These are phyloP conservation scores for Fagus sylvatica DNA, from an alignment of 306 rosid species.

Conservation along the genomic window DNA sequence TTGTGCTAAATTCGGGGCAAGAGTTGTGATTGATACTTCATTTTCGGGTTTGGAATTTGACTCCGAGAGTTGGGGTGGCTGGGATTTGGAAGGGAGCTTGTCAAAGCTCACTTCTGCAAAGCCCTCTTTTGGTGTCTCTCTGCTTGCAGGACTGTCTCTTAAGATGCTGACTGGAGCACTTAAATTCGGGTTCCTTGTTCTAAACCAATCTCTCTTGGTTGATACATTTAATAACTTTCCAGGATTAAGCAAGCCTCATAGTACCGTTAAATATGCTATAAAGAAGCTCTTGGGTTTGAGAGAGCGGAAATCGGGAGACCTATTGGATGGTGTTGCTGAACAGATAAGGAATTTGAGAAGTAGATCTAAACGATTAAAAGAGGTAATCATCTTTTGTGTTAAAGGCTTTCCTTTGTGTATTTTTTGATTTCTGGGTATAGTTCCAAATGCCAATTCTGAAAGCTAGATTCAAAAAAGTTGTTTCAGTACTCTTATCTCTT, in stretches of 20 bases:
- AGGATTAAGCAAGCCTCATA: slow-evolving; percentile 84
- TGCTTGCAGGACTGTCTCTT: slow-evolving; percentile 88
- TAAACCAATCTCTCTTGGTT: slow-evolving; percentile 59
- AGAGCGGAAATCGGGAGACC: slow-evolving; percentile 60
- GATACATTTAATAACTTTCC: slow-evolving; percentile 69
- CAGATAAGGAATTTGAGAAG: slow-evolving; percentile 53
- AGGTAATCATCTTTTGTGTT: slow-evolving; percentile 47
- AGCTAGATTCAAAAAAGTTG: not conserved
- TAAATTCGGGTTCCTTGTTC: slow-evolving; percentile 78
- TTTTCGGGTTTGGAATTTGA: slow-evolving; percentile 96
- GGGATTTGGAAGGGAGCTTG: slow-evolving; percentile 69
- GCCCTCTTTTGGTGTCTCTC: slow-evolving; percentile 68
- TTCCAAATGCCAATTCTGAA: not conserved
- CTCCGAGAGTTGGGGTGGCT: slow-evolving; percentile 69
- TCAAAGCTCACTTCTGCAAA: slow-evolving; percentile 52
- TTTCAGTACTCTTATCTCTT: not conserved
- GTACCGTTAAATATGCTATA: slow-evolving; percentile 79
- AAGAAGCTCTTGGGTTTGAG: slow-evolving; percentile 76
- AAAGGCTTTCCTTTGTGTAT: slow-evolving; percentile 4
- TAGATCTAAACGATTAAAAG: slow-evolving; percentile 68
- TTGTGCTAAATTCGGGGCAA: slow-evolving; percentile 84
- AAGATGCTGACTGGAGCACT: slow-evolving; percentile 74
- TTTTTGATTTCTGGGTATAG: not conserved
- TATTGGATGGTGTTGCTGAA: slow-evolving; percentile 60
- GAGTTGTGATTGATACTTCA: slow-evolving; percentile 87